Evolutionary conservation across 257 asterid species (phyloP).

Genomic region (Coffea canephora): DNA sequence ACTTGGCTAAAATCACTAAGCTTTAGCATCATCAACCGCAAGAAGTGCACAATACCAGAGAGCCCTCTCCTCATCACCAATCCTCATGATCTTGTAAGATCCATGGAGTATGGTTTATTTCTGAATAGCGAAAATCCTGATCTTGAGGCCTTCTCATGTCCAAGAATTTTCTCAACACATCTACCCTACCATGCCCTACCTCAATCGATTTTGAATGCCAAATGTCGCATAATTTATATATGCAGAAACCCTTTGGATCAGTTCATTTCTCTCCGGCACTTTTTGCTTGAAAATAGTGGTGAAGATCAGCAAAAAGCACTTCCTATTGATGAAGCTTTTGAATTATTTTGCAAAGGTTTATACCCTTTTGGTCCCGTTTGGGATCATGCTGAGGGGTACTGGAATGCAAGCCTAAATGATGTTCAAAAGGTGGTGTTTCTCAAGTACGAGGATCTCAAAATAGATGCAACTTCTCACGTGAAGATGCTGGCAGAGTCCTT

Average conservation of each 20-base stretch:
- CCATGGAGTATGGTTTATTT: background rate
- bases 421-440: too few species aligned
- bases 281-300: background rate
- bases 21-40: too few species aligned
- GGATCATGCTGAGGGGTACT: too few species aligned
- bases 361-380: background rate
- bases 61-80: background rate
- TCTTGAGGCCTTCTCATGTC: background rate
- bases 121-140: background rate
- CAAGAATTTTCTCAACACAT: slow-evolving; percentile 17
- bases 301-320: background rate
- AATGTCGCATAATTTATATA: slow-evolving; percentile 17
- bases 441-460: too few species aligned
- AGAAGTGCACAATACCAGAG: background rate
- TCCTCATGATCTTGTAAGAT: slow-evolving; percentile 20
- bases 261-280: background rate
- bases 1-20: too few species aligned
- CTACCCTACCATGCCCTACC: slow-evolving; percentile 11
- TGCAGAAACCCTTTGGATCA: slow-evolving; percentile 23
- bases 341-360: slow-evolving; percentile 6
- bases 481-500: too few species aligned
- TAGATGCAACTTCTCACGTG: too few species aligned
- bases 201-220: background rate
- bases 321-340: background rate
- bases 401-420: too few species aligned